These are phyloP conservation scores for Asterophora lycoperdoides DNA, from an alignment of 768 basidiomycete genomes.

Conservation along the genomic window DNA sequence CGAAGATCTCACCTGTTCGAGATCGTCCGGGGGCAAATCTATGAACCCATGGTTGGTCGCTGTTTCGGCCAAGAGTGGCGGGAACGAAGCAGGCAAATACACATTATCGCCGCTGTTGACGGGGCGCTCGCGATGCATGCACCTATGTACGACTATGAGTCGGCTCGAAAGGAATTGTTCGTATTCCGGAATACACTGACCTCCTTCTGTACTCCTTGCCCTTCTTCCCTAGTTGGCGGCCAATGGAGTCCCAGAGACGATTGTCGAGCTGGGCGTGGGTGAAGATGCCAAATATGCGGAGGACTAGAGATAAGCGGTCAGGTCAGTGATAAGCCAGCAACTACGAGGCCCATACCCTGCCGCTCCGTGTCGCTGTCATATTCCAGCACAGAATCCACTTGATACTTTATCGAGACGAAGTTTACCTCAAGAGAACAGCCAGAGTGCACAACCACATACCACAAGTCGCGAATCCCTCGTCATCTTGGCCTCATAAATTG, in stretches of 20 bases:
- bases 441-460: neutral
- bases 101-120: slow-evolving; percentile 34
- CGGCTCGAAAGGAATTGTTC: neutral
- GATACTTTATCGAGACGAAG: slow-evolving; percentile 6
- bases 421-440: neutral
- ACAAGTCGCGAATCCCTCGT: slow-evolving; percentile 12
- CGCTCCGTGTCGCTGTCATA: slow-evolving; percentile 10
- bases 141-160: slow-evolving; percentile 28
- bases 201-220: slow-evolving; percentile 50
- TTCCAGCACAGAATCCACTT: slow-evolving; percentile 14
- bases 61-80: slow-evolving; percentile 27
- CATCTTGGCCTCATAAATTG: slow-evolving; percentile 17
- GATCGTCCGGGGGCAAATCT: slow-evolving; percentile 39
- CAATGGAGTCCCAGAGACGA: slow-evolving; percentile 36
- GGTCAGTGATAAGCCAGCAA: neutral
- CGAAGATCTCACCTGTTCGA: slow-evolving; percentile 37
- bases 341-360: slow-evolving; percentile 5
- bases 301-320: slow-evolving; percentile 1
- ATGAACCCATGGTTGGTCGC: slow-evolving; percentile 19
- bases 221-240: slow-evolving; percentile 33
- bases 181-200: slow-evolving; percentile 23
- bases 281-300: slow-evolving; percentile 19
- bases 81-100: slow-evolving; percentile 52
- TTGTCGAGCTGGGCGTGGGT: slow-evolving; percentile 36
- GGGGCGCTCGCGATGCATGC: slow-evolving; percentile 37